Evolutionary conservation across 768 basidiomycete species (phyloP).

Genomic region (Suillus americanus): DNA sequence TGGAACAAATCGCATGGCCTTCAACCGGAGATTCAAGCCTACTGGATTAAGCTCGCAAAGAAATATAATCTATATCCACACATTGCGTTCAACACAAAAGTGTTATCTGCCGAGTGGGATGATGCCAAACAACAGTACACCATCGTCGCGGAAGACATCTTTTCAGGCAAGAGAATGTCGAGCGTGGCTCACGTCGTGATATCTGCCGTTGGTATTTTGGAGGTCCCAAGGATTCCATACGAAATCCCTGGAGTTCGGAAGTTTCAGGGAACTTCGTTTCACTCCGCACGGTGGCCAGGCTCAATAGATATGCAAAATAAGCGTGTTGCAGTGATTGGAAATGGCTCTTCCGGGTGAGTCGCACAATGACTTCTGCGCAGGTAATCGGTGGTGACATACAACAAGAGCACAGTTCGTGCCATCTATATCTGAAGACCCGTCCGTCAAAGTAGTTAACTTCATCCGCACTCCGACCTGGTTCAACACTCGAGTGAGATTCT

Average conservation of each 20-base stretch:
- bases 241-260: slow-evolving; percentile 32
- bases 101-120: slow-evolving; percentile 49
- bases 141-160: slow-evolving; percentile 31
- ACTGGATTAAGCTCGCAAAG: slow-evolving; percentile 39
- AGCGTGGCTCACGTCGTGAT: slow-evolving; percentile 47
- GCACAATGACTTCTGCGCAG: not conserved
- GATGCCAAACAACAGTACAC: slow-evolving; percentile 33
- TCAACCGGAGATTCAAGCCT: slow-evolving; percentile 42
- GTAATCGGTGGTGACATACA: slow-evolving; percentile 5
- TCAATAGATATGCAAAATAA: slow-evolving; percentile 42
- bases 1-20: slow-evolving; percentile 43
- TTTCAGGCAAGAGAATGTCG: slow-evolving; percentile 27
- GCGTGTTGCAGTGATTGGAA: slow-evolving; percentile 48
- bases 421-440: slow-evolving; percentile 48
- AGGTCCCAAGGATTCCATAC: slow-evolving; percentile 40
- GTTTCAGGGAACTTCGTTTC: slow-evolving; percentile 52
- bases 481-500: slow-evolving; percentile 43
- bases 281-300: slow-evolving; percentile 51
- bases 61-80: slow-evolving; percentile 43
- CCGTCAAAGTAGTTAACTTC: slow-evolving; percentile 57
- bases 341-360: slow-evolving; percentile 60
- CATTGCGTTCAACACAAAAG: slow-evolving; percentile 43
- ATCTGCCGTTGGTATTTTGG: slow-evolving; percentile 48
- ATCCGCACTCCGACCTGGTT: slow-evolving; percentile 63
- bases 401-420: slow-evolving; percentile 65